phyloP scores from a whole-genome alignment of 78 protist genomes.

The Pigoraptor vietnamica region DNA sequence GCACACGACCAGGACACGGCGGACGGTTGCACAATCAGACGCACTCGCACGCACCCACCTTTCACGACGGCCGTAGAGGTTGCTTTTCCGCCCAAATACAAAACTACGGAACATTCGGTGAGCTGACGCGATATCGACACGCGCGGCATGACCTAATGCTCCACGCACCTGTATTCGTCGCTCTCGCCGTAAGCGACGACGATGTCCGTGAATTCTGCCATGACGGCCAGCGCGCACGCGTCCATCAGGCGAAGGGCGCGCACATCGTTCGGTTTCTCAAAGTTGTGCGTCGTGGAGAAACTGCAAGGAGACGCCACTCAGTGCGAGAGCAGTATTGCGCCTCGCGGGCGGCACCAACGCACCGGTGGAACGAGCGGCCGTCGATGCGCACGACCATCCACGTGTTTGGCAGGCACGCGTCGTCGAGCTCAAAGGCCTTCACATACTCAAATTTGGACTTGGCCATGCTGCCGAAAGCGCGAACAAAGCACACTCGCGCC shows the following conservation, averaged over 20 bases:
- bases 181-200: constrained; percentile 78
- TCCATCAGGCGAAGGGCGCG: constrained; percentile 68
- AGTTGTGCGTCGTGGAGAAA: constrained; percentile 60
- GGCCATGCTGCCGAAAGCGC: constrained; percentile 50
- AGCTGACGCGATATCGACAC: not conserved
- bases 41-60: not conserved
- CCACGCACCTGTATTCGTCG: constrained; percentile 71
- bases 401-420: constrained; percentile 41
- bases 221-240: constrained; percentile 57
- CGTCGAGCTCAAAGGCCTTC: constrained; percentile 65
- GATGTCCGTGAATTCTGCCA: constrained; percentile 53
- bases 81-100: constrained; percentile 4
- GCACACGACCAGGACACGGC: too few relatives aligned
- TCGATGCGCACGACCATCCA: constrained; percentile 85
- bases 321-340: not conserved
- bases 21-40: too few relatives aligned
- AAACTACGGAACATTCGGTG: not conserved
- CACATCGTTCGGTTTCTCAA: constrained; percentile 69
- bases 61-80: constrained; percentile 19
- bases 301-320: not conserved
- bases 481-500: too few relatives aligned
- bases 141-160: too few relatives aligned
- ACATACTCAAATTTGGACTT: constrained; percentile 78
- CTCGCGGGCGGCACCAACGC: not conserved
- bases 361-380: constrained; percentile 69